phyloP scores from a whole-genome alignment of 1,284 basidiomycete genomes.

The Apiotrichum brassicae region DNA sequence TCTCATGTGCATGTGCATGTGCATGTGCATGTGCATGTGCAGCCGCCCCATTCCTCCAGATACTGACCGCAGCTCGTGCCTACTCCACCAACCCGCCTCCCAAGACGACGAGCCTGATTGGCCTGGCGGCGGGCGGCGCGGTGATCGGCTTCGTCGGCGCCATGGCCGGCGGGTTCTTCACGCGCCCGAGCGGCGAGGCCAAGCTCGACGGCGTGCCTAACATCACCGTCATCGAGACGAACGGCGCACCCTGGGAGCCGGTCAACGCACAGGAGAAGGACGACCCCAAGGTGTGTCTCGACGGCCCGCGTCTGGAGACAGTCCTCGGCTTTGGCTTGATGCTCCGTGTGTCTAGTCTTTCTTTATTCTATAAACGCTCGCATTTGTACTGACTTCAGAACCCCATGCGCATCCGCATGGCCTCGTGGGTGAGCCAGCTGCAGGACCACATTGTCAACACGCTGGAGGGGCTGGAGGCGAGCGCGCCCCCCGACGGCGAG shows the following conservation, averaged over 20 bases:
- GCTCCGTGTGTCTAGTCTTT: slow-evolving; percentile 10
- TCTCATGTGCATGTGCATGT: too few species aligned
- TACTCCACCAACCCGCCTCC: slow-evolving; percentile 3
- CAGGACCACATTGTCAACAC: slow-evolving; percentile 76
- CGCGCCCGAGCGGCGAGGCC: not conserved
- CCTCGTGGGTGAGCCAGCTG: slow-evolving; percentile 68
- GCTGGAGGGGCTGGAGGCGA: slow-evolving; percentile 72
- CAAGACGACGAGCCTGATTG: not conserved
- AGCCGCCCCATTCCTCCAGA: not conserved
- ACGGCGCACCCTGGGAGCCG: slow-evolving; percentile 35
- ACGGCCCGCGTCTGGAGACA: not conserved
- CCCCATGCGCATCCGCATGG: slow-evolving; percentile 72
- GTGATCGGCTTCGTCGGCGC: slow-evolving; percentile 9
- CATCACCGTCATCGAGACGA: slow-evolving; percentile 25
- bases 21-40: too few species aligned
- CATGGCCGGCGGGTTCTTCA: slow-evolving; percentile 8
- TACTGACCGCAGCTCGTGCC: slow-evolving; percentile 1
- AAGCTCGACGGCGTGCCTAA: slow-evolving; percentile 31
- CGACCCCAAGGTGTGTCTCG: slow-evolving; percentile 39
- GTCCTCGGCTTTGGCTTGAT: slow-evolving; percentile 10
- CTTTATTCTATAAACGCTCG: too few species aligned
- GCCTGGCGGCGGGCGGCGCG: slow-evolving; percentile 6
- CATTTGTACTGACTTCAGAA: slow-evolving; percentile 37
- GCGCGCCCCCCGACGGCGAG: slow-evolving; percentile 42
- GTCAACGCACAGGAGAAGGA: slow-evolving; percentile 39